A percentile compares a stretch with the other conserved stretches of the same genome.
These are phyloP conservation scores for Gloeopeniophorella convolvens DNA, from an alignment of 768 basidiomycete species.

Conservation along the genomic window DNA sequence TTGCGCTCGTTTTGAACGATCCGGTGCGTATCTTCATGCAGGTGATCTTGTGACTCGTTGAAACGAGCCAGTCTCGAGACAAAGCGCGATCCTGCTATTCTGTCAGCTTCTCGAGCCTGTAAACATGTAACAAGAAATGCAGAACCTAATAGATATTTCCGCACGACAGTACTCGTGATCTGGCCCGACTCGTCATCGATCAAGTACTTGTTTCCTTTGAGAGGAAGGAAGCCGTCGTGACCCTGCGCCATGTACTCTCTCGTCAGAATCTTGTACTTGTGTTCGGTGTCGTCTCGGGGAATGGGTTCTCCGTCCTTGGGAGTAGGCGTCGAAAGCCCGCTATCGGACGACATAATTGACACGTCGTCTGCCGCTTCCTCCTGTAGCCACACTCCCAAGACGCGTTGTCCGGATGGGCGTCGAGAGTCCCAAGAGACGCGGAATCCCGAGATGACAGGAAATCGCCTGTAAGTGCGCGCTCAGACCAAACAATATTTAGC, in stretches of 20 bases:
- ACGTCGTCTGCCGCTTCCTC: slow-evolving; percentile 25
- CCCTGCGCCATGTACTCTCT: slow-evolving; percentile 80
- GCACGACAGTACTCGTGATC: slow-evolving; percentile 69
- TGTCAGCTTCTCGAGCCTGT: not conserved
- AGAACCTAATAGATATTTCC: slow-evolving; percentile 77
- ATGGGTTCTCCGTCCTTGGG: slow-evolving; percentile 49
- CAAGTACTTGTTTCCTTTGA: slow-evolving; percentile 60
- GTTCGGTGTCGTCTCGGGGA: slow-evolving; percentile 41
- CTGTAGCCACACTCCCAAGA: slow-evolving; percentile 62
- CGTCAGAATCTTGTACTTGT: slow-evolving; percentile 76
- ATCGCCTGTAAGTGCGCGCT: slow-evolving; percentile 55
- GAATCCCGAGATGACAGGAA: slow-evolving; percentile 82
- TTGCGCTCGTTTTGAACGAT: slow-evolving; percentile 46
- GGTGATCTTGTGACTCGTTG: slow-evolving; percentile 26
- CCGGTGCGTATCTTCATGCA: slow-evolving; percentile 39
- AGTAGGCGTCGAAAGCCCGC: slow-evolving; percentile 22
- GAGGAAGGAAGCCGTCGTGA: slow-evolving; percentile 72
- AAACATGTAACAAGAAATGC: not conserved
- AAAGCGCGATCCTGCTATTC: slow-evolving; percentile 57
- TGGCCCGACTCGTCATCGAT: slow-evolving; percentile 82
- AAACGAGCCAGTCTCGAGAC: slow-evolving; percentile 57
- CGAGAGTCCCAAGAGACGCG: slow-evolving; percentile 85
- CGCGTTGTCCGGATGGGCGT: slow-evolving; percentile 59
- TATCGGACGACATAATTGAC: slow-evolving; percentile 17
- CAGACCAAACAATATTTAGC: no score